These are phyloP conservation scores for Aspergillus sp. DNA, from an alignment of 2,329 filamentous ascomycete genomes.

Conservation along the genomic window DNA sequence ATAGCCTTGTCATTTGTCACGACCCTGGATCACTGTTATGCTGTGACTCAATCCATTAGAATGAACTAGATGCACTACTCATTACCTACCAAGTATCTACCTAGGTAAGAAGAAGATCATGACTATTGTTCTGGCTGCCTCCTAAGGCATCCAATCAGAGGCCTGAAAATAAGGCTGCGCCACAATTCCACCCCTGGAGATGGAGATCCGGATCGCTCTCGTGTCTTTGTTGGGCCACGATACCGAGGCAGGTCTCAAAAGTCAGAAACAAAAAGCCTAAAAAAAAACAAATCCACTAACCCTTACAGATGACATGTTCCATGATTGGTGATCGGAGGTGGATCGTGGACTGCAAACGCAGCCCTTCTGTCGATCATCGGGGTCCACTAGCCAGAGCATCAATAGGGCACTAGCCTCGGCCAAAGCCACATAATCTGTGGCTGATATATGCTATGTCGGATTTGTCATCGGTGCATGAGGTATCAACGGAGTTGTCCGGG, in stretches of 20 bases:
- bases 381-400: background rate
- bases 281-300: background rate
- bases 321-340: conserved; percentile 1
- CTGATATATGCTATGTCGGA: background rate
- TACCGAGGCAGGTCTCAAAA: conserved; percentile 3
- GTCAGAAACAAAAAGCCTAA: background rate
- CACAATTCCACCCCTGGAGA: conserved; percentile 4
- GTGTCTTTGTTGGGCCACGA: conserved; percentile 7
- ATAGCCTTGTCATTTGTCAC: too few species aligned
- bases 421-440: background rate
- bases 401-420: background rate
- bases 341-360: background rate
- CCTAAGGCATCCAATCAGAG: conserved; percentile 8
- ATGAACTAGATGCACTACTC: too few species aligned
- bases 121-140: too few species aligned
- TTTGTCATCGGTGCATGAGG: conserved; percentile 1
- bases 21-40: too few species aligned
- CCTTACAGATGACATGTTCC: conserved; percentile 17
- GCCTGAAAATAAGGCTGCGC: conserved; percentile 4
- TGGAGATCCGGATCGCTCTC: conserved; percentile 12
- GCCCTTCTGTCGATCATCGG: background rate
- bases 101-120: too few species aligned
- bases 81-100: too few species aligned
- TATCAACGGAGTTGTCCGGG: conserved; percentile 8
- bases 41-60: too few species aligned